phyloP scores from a whole-genome alignment of 2,329 filamentous ascomycete genomes.

The Fusarium sp. region DNA sequence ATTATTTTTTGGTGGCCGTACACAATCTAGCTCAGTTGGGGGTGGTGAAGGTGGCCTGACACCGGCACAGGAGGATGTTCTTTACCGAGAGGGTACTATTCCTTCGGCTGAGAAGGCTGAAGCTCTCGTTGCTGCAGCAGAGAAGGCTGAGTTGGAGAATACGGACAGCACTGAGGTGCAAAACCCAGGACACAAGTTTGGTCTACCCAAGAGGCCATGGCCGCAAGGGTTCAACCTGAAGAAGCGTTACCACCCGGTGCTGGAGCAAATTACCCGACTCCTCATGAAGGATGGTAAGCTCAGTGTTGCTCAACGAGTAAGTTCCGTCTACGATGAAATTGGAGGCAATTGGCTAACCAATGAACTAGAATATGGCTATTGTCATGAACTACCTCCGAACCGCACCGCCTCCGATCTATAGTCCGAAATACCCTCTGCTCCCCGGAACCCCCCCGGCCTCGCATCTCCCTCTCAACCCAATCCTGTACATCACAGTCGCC shows the following conservation, averaged over 20 bases:
- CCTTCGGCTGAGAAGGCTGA: conserved; percentile 51
- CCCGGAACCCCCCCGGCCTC: conserved; percentile 80
- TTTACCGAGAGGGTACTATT: conserved; percentile 58
- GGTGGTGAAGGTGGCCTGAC: conserved; percentile 54
- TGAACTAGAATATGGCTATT: conserved; percentile 79
- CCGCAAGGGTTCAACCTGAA: conserved; percentile 74
- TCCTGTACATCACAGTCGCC: conserved; percentile 88
- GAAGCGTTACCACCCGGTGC: conserved; percentile 85
- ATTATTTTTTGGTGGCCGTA: conserved; percentile 52
- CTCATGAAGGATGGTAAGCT: conserved; percentile 94
- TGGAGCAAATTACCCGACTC: conserved; percentile 88
- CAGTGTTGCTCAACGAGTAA: conserved; percentile 86
- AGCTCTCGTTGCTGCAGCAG: conserved; percentile 43
- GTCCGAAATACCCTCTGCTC: conserved; percentile 76
- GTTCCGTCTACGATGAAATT: conserved; percentile 44
- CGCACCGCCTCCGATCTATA: conserved; percentile 80
- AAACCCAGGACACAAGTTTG: conserved; percentile 79
- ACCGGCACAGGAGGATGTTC: conserved; percentile 57
- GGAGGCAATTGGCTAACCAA: conserved; percentile 18
- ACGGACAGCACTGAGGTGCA: conserved; percentile 38
- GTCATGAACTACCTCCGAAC: conserved; percentile 89
- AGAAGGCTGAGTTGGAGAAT: conserved; percentile 33
- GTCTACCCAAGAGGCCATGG: conserved; percentile 74
- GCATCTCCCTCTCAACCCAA: conserved; percentile 88
- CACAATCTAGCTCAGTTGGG: conserved; percentile 44